Evolutionary conservation across 352 stramenopile species (phyloP).

Genomic region (Detonula confervacea): DNA sequence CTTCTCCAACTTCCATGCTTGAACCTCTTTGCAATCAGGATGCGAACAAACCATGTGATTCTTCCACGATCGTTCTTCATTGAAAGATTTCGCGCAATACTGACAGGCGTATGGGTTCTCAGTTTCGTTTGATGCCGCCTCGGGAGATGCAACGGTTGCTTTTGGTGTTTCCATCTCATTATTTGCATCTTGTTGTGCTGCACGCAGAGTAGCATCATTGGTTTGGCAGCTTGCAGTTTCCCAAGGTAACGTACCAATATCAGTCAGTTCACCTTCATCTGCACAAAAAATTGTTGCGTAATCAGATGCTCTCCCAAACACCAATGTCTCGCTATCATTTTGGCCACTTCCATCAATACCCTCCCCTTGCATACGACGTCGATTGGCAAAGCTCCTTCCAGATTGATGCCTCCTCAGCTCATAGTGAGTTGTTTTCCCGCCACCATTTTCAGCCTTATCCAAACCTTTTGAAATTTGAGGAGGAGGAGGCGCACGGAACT

Average conservation of each 20-base stretch:
- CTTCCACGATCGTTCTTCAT: slow-evolving; percentile 61
- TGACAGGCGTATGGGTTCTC: slow-evolving; percentile 47
- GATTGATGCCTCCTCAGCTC: slow-evolving; percentile 76
- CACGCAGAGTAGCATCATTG: not conserved
- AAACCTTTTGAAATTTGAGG: slow-evolving; percentile 3
- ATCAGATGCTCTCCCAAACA: slow-evolving; percentile 58
- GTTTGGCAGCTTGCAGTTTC: slow-evolving; percentile 11
- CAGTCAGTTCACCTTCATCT: slow-evolving; percentile 1
- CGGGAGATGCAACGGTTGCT: not conserved
- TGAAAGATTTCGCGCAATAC: slow-evolving; percentile 69
- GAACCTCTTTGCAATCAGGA: slow-evolving; percentile 45
- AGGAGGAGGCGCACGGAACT: slow-evolving; percentile 65
- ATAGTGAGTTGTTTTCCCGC: slow-evolving; percentile 48
- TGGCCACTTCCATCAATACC: not conserved
- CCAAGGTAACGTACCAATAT: slow-evolving; percentile 45
- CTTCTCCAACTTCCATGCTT: slow-evolving; percentile 12
- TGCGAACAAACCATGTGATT: slow-evolving; percentile 69
- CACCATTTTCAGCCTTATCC: not conserved
- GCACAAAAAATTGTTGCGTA: slow-evolving; percentile 10
- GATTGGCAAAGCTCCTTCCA: slow-evolving; percentile 74
- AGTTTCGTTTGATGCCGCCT: slow-evolving; percentile 4
- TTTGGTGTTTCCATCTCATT: not conserved
- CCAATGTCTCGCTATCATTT: slow-evolving; percentile 69
- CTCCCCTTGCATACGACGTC: slow-evolving; percentile 34
- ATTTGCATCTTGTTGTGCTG: not conserved